These are phyloP conservation scores for Vitis labrusca DNA, from an alignment of 164 flowering plant genomes.

Conservation along the genomic window DNA sequence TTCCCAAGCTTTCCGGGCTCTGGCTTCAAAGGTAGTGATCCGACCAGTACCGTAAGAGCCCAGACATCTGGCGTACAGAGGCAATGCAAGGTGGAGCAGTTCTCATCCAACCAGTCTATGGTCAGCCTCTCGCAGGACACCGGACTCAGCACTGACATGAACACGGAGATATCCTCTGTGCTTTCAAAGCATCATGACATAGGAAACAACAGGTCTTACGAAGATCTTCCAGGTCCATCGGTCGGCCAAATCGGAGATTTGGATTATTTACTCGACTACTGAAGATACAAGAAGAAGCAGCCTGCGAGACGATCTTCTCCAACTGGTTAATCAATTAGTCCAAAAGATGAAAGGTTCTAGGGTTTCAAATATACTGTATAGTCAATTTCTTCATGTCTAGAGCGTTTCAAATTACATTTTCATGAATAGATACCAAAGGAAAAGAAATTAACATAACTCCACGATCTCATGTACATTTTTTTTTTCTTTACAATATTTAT, in stretches of 20 bases:
- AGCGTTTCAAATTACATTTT: background rate
- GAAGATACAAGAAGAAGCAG: background rate
- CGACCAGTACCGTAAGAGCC: slow-evolving; percentile 18
- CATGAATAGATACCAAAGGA: background rate
- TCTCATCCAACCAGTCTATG: slow-evolving; percentile 44
- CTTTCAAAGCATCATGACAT: slow-evolving; percentile 29
- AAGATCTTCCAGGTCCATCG: slow-evolving; percentile 27
- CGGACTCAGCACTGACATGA: slow-evolving; percentile 40
- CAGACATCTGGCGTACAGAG: slow-evolving; percentile 10
- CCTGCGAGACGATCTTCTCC: background rate
- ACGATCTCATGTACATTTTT: slow-evolving; percentile 22
- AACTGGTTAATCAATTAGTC: background rate
- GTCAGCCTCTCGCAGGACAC: slow-evolving; percentile 50
- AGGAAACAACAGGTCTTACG: slow-evolving; percentile 14
- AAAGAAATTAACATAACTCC: background rate
- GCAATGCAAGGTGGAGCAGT: slow-evolving; percentile 42
- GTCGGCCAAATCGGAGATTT: slow-evolving; percentile 28
- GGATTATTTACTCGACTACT: slow-evolving; percentile 47
- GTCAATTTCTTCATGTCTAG: slow-evolving; percentile 5
- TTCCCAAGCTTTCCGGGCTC: slow-evolving; percentile 18
- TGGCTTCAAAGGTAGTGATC: slow-evolving; percentile 12
- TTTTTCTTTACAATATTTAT: background rate
- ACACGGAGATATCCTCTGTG: slow-evolving; percentile 51
- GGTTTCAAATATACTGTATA: slow-evolving; percentile 8
- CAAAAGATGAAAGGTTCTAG: background rate